Evolutionary conservation across 2,329 filamentous ascomycete genomes (phyloP).

Genomic region (Colletotrichum phormii): DNA sequence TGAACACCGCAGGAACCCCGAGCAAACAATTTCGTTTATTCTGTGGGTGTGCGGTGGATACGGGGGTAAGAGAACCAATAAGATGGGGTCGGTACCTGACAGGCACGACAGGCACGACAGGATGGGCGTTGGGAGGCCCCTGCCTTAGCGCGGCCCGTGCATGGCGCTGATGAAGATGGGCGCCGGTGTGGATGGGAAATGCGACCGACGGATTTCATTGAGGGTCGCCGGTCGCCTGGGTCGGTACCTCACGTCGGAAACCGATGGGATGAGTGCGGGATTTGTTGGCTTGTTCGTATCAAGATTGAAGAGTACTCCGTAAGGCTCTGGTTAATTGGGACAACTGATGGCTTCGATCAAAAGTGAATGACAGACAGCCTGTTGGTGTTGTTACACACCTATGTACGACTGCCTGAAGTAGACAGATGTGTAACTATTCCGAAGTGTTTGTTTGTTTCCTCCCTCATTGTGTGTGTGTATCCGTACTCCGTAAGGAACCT

Average conservation of each 20-base stretch:
- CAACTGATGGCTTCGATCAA: background rate
- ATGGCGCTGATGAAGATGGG: conserved; percentile 34
- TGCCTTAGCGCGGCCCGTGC: conserved; percentile 26
- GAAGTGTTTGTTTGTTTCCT: conserved; percentile 26
- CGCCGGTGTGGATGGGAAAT: conserved; percentile 33
- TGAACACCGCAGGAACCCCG: conserved; percentile 16
- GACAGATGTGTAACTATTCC: conserved; percentile 5
- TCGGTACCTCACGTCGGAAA: background rate
- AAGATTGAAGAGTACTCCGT: background rate
- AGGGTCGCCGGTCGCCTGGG: too few relatives aligned
- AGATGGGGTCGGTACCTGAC: conserved; percentile 26
- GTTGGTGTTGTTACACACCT: too few relatives aligned
- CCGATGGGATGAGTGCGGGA: conserved; percentile 8
- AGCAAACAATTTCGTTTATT: conserved; percentile 35
- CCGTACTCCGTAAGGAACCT: too few relatives aligned
- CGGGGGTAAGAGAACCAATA: conserved; percentile 1
- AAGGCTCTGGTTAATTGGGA: too few relatives aligned
- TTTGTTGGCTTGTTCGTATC: background rate
- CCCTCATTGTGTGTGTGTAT: background rate
- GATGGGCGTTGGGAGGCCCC: conserved; percentile 9
- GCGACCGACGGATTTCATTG: conserved; percentile 4
- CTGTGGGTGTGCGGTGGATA: conserved; percentile 6
- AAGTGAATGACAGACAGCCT: too few relatives aligned
- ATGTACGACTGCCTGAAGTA: background rate
- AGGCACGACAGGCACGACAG: background rate